Evolutionary conservation across 2,329 filamentous ascomycete species (phyloP).

Genomic region (Cordyceps tenuipes): DNA sequence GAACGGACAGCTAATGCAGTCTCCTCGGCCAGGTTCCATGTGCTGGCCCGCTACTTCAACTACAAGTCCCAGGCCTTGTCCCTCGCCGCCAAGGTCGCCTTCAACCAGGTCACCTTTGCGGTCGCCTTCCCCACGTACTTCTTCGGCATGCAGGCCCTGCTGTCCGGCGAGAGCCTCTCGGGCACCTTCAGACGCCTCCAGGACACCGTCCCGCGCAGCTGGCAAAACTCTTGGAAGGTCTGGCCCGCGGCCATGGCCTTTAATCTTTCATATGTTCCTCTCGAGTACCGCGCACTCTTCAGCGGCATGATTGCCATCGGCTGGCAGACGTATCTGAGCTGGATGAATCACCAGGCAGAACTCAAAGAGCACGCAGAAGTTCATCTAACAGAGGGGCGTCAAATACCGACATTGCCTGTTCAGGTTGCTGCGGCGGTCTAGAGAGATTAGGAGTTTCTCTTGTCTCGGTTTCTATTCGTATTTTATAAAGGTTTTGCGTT

Average conservation of each 20-base stretch:
- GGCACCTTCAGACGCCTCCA: constrained; percentile 64
- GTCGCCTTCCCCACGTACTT: constrained; percentile 79
- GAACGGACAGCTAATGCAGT: background rate
- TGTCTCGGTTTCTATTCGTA: no score
- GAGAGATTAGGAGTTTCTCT: no score
- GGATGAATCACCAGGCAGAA: constrained; percentile 68
- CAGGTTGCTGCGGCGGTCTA: background rate
- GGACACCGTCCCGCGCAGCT: constrained; percentile 67
- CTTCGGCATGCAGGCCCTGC: constrained; percentile 68
- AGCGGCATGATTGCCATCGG: constrained; percentile 71
- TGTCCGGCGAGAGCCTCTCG: constrained; percentile 56
- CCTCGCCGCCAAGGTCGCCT: constrained; percentile 64
- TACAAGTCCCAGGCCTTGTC: constrained; percentile 65
- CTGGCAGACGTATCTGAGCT: constrained; percentile 88
- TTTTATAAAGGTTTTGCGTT: no score
- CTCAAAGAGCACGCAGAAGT: constrained; percentile 17
- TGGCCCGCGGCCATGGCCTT: constrained; percentile 86
- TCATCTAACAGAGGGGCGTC: background rate
- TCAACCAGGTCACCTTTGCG: constrained; percentile 76
- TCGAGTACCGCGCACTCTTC: constrained; percentile 75
- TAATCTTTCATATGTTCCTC: constrained; percentile 73
- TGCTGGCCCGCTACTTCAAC: constrained; percentile 75
- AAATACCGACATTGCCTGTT: background rate
- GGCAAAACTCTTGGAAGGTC: constrained; percentile 72
- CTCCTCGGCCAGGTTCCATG: constrained; percentile 55